Evolutionary conservation across 1,284 basidiomycete genomes (phyloP).

Genomic region (Trichosporon coremiiforme): DNA sequence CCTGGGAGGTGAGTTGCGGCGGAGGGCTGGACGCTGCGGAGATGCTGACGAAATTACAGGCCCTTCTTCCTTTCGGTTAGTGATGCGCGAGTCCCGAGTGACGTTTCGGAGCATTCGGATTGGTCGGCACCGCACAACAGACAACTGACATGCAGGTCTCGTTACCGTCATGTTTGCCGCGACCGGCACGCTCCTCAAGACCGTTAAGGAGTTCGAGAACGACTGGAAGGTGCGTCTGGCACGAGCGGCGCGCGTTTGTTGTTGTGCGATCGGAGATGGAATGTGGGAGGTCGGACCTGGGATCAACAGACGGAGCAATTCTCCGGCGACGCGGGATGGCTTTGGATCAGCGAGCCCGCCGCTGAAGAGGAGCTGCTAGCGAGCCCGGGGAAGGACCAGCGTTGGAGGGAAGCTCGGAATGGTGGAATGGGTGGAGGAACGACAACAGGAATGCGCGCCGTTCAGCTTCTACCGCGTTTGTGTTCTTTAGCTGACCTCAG

Average conservation of each 20-base stretch:
- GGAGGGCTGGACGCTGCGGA: not conserved
- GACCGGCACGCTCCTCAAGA: conserved; percentile 79
- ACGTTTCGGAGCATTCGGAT: not conserved
- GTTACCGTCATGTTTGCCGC: conserved; percentile 84
- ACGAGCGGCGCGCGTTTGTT: conserved; percentile 5
- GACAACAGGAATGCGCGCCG: not conserved
- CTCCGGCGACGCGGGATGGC: not conserved
- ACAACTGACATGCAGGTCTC: conserved; percentile 63
- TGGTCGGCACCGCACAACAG: conserved; percentile 19
- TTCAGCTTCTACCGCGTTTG: not conserved
- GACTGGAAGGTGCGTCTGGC: conserved; percentile 77
- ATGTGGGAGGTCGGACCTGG: not conserved
- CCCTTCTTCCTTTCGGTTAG: conserved; percentile 86
- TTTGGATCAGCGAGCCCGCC: not conserved
- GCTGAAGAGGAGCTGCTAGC: not conserved
- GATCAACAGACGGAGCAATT: not conserved
- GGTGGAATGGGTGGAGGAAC: not conserved
- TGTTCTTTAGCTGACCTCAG: conserved; percentile 57
- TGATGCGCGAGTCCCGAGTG: conserved; percentile 21
- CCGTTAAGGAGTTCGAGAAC: conserved; percentile 75
- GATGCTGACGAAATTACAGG: conserved; percentile 52
- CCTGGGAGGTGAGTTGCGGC: conserved; percentile 68
- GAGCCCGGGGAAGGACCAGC: not conserved
- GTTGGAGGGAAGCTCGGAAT: not conserved
- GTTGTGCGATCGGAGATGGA: conserved; percentile 1